phyloP scores from a whole-genome alignment of 495 filamentous ascomycete species.

The Lasiosphaeria miniovina region DNA sequence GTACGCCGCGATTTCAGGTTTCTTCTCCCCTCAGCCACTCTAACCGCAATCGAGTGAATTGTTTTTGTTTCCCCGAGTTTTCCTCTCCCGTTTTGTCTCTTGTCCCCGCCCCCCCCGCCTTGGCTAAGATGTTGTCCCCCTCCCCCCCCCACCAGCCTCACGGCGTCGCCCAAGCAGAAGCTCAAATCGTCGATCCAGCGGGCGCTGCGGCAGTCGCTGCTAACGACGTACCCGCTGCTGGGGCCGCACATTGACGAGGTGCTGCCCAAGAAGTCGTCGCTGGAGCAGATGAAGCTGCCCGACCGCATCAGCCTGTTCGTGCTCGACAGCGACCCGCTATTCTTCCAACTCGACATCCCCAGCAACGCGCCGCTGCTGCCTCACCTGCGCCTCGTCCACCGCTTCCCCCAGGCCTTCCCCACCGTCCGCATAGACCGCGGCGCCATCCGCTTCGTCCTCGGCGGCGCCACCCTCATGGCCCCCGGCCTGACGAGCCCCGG shows the following conservation, averaged over 20 bases:
- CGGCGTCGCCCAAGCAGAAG: slow-evolving; percentile 80
- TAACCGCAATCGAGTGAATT: not conserved
- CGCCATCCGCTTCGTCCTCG: slow-evolving; percentile 93
- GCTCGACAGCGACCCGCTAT: slow-evolving; percentile 69
- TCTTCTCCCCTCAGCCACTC: not conserved
- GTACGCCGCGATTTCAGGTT: slow-evolving; percentile 41
- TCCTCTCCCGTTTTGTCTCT: not conserved
- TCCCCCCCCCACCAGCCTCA: slow-evolving; percentile 52
- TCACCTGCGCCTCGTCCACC: slow-evolving; percentile 74
- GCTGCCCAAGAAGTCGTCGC: slow-evolving; percentile 89
- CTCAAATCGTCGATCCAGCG: slow-evolving; percentile 96
- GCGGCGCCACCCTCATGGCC: slow-evolving; percentile 91
- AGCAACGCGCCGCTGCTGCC: slow-evolving; percentile 56
- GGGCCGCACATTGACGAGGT: slow-evolving; percentile 90
- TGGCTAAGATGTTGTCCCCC: not conserved
- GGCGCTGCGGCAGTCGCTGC: slow-evolving; percentile 72
- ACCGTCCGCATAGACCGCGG: slow-evolving; percentile 80
- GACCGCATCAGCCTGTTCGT: slow-evolving; percentile 85
- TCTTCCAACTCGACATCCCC: slow-evolving; percentile 85
- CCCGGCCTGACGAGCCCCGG: slow-evolving; percentile 83
- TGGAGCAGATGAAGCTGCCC: slow-evolving; percentile 90
- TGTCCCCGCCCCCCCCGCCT: too few relatives aligned
- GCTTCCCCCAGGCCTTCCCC: slow-evolving; percentile 64
- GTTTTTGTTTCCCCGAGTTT: not conserved
- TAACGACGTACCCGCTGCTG: slow-evolving; percentile 81